Evolutionary conservation across 768 basidiomycete species (phyloP).

Genomic region (Royoungia palumana): DNA sequence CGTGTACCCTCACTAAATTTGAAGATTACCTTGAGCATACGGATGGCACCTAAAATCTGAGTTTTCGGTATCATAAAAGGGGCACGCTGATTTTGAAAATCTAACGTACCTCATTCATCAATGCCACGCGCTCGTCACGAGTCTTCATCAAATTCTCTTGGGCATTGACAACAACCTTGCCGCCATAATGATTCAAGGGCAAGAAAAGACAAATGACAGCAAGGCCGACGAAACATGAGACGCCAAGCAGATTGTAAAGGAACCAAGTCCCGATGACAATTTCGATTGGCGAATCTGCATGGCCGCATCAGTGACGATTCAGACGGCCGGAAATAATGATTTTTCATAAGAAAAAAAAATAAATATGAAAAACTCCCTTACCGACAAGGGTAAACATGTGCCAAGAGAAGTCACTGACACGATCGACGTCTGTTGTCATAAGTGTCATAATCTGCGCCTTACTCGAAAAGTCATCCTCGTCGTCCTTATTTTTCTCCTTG

Average conservation of each 20-base stretch:
- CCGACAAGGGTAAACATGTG: conserved; percentile 74
- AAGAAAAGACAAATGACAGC: conserved; percentile 67
- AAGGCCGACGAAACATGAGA: conserved; percentile 76
- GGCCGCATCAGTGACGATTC: background rate
- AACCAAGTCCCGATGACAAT: conserved; percentile 71
- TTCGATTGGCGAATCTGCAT: conserved; percentile 72
- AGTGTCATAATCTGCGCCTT: conserved; percentile 89
- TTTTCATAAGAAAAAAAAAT: too few species aligned
- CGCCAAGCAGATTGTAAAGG: conserved; percentile 74
- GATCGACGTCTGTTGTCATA: conserved; percentile 93
- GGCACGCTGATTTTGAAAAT: background rate
- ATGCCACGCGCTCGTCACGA: conserved; percentile 81
- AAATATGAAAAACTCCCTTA: conserved; percentile 33
- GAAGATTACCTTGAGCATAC: conserved; percentile 71
- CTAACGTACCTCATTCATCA: conserved; percentile 77
- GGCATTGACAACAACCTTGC: conserved; percentile 71
- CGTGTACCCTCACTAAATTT: background rate
- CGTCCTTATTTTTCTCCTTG: conserved; percentile 15
- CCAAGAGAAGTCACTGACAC: conserved; percentile 82
- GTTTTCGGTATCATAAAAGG: background rate
- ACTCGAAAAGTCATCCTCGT: conserved; percentile 59
- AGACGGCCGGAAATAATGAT: background rate
- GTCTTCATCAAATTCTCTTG: conserved; percentile 91
- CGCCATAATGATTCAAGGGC: conserved; percentile 83
- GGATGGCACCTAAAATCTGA: conserved; percentile 76